phyloP scores from a whole-genome alignment of 2,329 filamentous ascomycete species.

The Fusarium acutatum region DNA sequence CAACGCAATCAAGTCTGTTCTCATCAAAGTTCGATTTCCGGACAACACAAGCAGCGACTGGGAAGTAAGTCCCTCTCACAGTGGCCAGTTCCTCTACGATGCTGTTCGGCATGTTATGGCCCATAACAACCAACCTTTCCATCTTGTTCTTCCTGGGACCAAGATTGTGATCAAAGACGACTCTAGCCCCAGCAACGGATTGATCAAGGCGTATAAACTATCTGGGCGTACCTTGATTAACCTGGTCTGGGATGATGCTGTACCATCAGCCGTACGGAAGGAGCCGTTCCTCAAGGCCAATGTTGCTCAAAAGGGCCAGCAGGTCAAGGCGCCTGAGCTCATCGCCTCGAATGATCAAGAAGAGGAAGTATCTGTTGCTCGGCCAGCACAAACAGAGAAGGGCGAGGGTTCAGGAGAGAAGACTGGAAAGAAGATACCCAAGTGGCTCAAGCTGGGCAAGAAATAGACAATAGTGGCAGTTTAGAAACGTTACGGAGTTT shows the following conservation, averaged over 20 bases:
- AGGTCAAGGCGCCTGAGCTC: slow-evolving; percentile 71
- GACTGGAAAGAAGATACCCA: slow-evolving; percentile 77
- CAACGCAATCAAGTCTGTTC: slow-evolving; percentile 71
- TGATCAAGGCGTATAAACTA: slow-evolving; percentile 80
- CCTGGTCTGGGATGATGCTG: slow-evolving; percentile 75
- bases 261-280: slow-evolving; percentile 63
- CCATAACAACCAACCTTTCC: slow-evolving; percentile 71
- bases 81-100: slow-evolving; percentile 75
- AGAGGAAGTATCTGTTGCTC: slow-evolving; percentile 23
- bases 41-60: slow-evolving; percentile 83
- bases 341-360: slow-evolving; percentile 53
- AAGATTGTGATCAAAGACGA: slow-evolving; percentile 60
- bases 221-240: slow-evolving; percentile 77
- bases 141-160: slow-evolving; percentile 70
- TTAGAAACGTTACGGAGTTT: neutral
- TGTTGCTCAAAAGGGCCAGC: slow-evolving; percentile 69
- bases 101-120: slow-evolving; percentile 79
- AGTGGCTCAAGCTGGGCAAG: slow-evolving; percentile 80
- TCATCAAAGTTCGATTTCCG: slow-evolving; percentile 85
- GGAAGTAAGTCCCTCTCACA: slow-evolving; percentile 73
- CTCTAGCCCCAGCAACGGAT: slow-evolving; percentile 55
- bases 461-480: slow-evolving; percentile 54
- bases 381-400: slow-evolving; percentile 46
- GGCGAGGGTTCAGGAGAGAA: slow-evolving; percentile 57
- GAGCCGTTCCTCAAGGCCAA: slow-evolving; percentile 66